These are phyloP conservation scores for Populus pruinosa DNA, from an alignment of 345 rosid genomes.

Conservation along the genomic window DNA sequence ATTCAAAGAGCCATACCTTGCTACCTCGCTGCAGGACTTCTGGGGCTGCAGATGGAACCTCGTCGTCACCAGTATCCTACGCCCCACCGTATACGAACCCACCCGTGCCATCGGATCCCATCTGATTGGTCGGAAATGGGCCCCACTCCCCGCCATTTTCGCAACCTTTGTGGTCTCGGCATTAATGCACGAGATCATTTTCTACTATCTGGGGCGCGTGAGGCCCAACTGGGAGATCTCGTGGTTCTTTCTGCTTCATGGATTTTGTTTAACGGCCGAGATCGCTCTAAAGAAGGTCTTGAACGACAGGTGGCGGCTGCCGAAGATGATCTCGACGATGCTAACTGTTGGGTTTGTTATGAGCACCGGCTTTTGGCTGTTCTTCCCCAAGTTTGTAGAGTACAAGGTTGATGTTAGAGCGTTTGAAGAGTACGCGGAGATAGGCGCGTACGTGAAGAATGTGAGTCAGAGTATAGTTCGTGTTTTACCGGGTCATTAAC, in stretches of 20 bases:
- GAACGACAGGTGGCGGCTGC: constrained; percentile 11
- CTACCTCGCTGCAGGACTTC: constrained; percentile 71
- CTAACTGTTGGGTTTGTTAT: constrained; percentile 32
- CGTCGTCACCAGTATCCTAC: constrained; percentile 49
- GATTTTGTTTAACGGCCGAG: constrained; percentile 28
- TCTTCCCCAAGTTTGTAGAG: constrained; percentile 31
- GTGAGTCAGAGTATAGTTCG: neutral
- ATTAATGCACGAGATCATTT: constrained; percentile 61
- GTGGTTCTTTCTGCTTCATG: constrained; percentile 54
- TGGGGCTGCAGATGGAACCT: constrained; percentile 82
- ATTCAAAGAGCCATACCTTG: constrained; percentile 21
- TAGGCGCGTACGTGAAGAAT: constrained; percentile 16
- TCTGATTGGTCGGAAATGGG: constrained; percentile 33
- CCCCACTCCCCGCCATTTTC: constrained; percentile 35
- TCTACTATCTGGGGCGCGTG: constrained; percentile 50
- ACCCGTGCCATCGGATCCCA: constrained; percentile 4
- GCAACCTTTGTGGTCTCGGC: constrained; percentile 49
- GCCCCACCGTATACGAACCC: constrained; percentile 59
- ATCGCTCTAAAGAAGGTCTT: constrained; percentile 21
- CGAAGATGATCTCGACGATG: constrained; percentile 2
- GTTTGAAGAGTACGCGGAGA: constrained; percentile 43
- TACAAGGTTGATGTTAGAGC: constrained; percentile 22
- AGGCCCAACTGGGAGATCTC: constrained; percentile 47
- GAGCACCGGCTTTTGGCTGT: constrained; percentile 29
- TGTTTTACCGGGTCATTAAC: neutral